Percentiles rank a stretch among this genome's conserved stretches.
Conservation (phyloP, 2,329 filamentous ascomycete genomes). For the Pyrenophora tritici-repentis region DNA sequence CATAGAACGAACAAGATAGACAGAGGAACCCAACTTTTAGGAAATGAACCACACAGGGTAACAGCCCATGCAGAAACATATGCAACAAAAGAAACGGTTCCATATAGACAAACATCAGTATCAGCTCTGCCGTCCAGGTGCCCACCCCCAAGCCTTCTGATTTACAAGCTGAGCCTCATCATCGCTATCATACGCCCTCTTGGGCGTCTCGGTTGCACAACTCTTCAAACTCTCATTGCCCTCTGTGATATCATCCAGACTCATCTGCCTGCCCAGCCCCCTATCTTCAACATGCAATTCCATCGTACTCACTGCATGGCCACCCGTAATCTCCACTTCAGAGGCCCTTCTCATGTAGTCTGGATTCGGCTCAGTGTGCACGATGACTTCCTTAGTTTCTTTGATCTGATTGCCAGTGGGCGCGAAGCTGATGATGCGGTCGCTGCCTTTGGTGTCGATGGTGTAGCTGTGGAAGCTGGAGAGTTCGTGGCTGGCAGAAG, state of each 20-base stretch:
- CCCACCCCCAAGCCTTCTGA: conserved; percentile 10
- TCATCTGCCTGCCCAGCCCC: conserved; percentile 18
- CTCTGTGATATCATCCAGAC: conserved; percentile 31
- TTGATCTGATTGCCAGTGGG: conserved; percentile 39
- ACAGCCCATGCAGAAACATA: too few relatives aligned
- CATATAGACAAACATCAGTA: neutral
- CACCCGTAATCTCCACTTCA: conserved; percentile 17
- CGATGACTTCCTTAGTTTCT: conserved; percentile 34
- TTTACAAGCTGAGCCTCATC: conserved; percentile 31
- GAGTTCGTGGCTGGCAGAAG: conserved; percentile 35
- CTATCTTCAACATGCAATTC: conserved; percentile 13
- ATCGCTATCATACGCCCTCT: conserved; percentile 27
- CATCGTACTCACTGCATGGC: conserved; percentile 8
- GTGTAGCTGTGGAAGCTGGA: conserved; percentile 27
- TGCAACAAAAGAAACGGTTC: neutral
- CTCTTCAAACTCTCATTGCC: conserved; percentile 32
- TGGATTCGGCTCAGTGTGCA: conserved; percentile 33
- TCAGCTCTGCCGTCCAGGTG: conserved; percentile 9
- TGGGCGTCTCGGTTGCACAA: conserved; percentile 9
- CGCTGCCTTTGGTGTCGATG: conserved; percentile 15
- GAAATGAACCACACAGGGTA: too few relatives aligned
- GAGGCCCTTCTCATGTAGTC: conserved; percentile 15
- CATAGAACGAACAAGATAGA: too few relatives aligned
- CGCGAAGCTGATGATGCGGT: conserved; percentile 24
- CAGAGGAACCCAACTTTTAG: too few relatives aligned